Conservation (phyloP, 345 rosid species). For the Mallotus nudiflorus region DNA sequence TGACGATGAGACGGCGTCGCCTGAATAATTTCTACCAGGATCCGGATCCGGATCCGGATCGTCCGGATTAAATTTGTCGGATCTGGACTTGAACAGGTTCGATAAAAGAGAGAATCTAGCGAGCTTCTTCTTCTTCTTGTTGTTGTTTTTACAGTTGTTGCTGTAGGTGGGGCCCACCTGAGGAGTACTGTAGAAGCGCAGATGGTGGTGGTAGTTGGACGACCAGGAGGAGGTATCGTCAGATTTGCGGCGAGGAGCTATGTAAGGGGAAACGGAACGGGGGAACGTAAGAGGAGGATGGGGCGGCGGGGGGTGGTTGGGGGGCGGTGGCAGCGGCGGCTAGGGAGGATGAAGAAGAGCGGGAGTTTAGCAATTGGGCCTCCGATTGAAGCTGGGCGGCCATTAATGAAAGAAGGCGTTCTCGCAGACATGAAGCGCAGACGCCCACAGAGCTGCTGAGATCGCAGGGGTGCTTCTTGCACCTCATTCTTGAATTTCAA, state of each 20-base stretch:
- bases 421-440: slow-evolving; percentile 91
- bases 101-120: slow-evolving; percentile 49
- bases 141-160: slow-evolving; percentile 18
- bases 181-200: slow-evolving; percentile 68
- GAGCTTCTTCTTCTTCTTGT: slow-evolving; percentile 34
- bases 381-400: slow-evolving; percentile 50
- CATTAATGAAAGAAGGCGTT: slow-evolving; percentile 55
- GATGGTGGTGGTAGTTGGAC: slow-evolving; percentile 25
- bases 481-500: slow-evolving; percentile 74
- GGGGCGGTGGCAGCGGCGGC: slow-evolving; percentile 17
- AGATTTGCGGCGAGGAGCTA: slow-evolving; percentile 56
- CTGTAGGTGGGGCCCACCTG: slow-evolving; percentile 52
- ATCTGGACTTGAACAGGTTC: slow-evolving; percentile 62
- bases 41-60: slow-evolving; percentile 49
- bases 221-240: slow-evolving; percentile 37
- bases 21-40: slow-evolving; percentile 25
- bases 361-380: slow-evolving; percentile 9
- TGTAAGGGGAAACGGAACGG: slow-evolving; percentile 80
- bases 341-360: background rate
- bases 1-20: slow-evolving; percentile 39
- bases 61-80: slow-evolving; percentile 50
- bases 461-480: slow-evolving; percentile 69
- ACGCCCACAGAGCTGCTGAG: slow-evolving; percentile 71
- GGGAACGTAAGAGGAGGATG: slow-evolving; percentile 63
- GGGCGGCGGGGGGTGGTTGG: slow-evolving; percentile 28